Evolutionary conservation across 306 rosid genomes (phyloP).

Genomic region (Cyclanthera cordifolia): DNA sequence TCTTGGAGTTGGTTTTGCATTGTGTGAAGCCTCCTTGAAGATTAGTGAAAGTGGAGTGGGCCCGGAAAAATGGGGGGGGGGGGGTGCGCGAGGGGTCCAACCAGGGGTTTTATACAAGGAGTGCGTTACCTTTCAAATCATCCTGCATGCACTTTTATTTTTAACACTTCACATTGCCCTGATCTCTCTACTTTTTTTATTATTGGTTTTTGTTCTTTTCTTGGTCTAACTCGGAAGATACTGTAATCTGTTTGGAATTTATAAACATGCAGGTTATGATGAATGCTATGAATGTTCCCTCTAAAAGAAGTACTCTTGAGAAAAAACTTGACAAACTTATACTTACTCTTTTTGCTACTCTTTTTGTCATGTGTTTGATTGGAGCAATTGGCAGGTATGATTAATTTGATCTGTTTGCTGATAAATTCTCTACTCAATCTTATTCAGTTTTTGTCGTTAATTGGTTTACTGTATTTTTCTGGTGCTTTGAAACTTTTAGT

Average conservation of each 20-base stretch:
- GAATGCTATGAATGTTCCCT: slow-evolving; percentile 96
- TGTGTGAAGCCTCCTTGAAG: neutral
- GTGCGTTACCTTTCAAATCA: neutral
- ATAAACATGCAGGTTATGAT: slow-evolving; percentile 94
- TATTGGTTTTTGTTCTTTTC: neutral
- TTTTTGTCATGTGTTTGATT: slow-evolving; percentile 64
- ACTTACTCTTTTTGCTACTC: slow-evolving; percentile 57
- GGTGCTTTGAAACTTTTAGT: slow-evolving; percentile 33
- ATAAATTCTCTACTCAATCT: neutral
- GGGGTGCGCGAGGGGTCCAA: too few species aligned
- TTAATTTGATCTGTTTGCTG: slow-evolving; percentile 4
- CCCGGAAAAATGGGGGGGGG: neutral
- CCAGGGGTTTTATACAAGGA: too few species aligned
- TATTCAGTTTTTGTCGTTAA: neutral
- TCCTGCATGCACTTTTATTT: neutral
- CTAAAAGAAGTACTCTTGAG: slow-evolving; percentile 95
- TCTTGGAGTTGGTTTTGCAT: neutral
- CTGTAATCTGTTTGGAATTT: slow-evolving; percentile 11
- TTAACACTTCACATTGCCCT: neutral
- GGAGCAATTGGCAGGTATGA: slow-evolving; percentile 85
- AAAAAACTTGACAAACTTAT: slow-evolving; percentile 95
- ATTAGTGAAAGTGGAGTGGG: neutral
- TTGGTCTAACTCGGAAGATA: neutral
- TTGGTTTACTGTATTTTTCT: slow-evolving; percentile 7
- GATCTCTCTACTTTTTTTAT: neutral